Percentiles rank a stretch among this genome's conserved stretches.
These are phyloP conservation scores for Sequoia sempervirens DNA, from an alignment of 75 land plant species.

Conservation along the genomic window DNA sequence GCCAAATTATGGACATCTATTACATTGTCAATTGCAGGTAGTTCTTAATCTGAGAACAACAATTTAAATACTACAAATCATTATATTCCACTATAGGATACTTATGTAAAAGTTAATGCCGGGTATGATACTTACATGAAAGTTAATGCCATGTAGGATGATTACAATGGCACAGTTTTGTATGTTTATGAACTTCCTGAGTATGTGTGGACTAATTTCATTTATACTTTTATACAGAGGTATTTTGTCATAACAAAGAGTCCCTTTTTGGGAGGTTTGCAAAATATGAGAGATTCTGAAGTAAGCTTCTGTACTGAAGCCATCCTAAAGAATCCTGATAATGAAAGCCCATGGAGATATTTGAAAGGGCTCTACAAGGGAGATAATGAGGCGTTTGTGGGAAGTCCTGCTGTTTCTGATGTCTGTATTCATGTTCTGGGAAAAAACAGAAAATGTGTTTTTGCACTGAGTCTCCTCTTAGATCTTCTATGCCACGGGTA, in stretches of 20 bases:
- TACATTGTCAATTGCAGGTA: not conserved
- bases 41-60: not conserved
- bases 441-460: constrained; percentile 29
- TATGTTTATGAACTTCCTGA: not conserved
- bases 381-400: constrained; percentile 34
- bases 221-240: constrained; percentile 47
- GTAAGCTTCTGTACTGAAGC: constrained; percentile 54
- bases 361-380: constrained; percentile 73
- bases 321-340: constrained; percentile 53
- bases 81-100: not conserved
- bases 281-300: constrained; percentile 69
- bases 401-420: constrained; percentile 31
- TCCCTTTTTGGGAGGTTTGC: constrained; percentile 76
- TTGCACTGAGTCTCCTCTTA: constrained; percentile 72
- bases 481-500: constrained; percentile 75
- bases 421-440: constrained; percentile 57
- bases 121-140: not conserved
- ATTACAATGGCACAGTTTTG: not conserved
- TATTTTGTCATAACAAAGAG: constrained; percentile 88
- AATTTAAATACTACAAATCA: not conserved
- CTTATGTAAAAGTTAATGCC: not conserved
- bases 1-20: not conserved
- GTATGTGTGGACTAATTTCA: not conserved
- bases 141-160: not conserved
- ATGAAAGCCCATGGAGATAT: constrained; percentile 98